A percentile compares a stretch with the other conserved stretches of the same genome.
These are phyloP conservation scores for Skeletonema grethae DNA, from an alignment of 108 stramenopile species.

Conservation along the genomic window DNA sequence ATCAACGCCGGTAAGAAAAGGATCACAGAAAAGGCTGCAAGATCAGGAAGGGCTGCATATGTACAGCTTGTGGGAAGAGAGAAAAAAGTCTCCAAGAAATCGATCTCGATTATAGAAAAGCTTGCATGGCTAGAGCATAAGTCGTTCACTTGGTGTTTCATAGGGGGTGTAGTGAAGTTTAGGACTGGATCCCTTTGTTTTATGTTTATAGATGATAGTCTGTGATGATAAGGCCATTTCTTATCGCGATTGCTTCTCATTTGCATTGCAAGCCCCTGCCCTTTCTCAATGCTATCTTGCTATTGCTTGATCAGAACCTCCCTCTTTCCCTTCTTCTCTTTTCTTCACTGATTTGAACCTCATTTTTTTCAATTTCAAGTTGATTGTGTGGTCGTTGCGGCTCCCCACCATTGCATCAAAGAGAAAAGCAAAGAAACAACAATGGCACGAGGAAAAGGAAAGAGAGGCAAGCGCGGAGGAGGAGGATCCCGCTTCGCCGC, in stretches of 20 bases:
- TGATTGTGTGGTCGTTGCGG: too few relatives aligned
- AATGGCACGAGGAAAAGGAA: slow-evolving; percentile 78
- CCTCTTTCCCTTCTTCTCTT: too few relatives aligned
- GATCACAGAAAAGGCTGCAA: too few relatives aligned
- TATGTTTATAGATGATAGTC: neutral
- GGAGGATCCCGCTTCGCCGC: slow-evolving; percentile 81
- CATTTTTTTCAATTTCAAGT: too few relatives aligned
- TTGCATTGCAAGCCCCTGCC: too few relatives aligned
- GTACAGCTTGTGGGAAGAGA: neutral
- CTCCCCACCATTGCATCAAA: neutral
- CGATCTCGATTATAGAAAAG: neutral
- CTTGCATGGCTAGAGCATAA: too few relatives aligned
- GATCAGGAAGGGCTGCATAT: too few relatives aligned
- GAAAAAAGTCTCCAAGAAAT: neutral
- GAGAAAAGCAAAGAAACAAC: neutral
- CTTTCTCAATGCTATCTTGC: too few relatives aligned
- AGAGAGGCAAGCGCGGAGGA: slow-evolving; percentile 78
- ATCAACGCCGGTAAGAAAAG: too few relatives aligned
- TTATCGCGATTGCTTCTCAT: neutral
- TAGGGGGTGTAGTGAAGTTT: neutral
- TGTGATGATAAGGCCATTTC: neutral
- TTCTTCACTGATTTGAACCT: neutral
- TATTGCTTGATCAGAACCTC: too few relatives aligned
- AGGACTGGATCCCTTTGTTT: neutral
- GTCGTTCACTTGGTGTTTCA: neutral